Conservation (phyloP, 352 stramenopile species). For the Elongisporangium prolatum region DNA sequence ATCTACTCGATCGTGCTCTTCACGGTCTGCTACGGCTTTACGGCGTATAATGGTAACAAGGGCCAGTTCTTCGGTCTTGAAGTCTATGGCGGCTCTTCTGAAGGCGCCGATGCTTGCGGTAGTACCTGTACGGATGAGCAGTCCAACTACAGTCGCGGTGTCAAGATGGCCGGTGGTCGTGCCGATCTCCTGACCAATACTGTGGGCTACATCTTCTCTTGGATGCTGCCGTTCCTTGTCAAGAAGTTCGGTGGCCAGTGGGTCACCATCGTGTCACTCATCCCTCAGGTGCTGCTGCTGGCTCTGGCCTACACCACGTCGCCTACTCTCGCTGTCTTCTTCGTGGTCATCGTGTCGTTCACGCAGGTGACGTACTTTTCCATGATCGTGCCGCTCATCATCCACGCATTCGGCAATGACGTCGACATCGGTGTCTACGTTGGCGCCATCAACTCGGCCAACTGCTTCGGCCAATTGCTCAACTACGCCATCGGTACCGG, state of each 20-base stretch:
- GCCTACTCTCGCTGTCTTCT: constrained; percentile 24
- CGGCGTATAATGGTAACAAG: too few species aligned
- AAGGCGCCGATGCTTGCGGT: too few species aligned
- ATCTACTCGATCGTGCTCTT: constrained; percentile 37
- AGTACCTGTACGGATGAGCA: constrained; percentile 34
- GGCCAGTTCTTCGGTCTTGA: too few species aligned
- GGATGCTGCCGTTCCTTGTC: constrained; percentile 34
- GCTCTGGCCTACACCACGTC: constrained; percentile 33
- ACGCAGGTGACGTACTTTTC: constrained; percentile 42
- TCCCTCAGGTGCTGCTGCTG: constrained; percentile 41
- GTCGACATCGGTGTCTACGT: constrained; percentile 43
- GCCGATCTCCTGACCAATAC: constrained; percentile 36
- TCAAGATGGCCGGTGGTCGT: constrained; percentile 33
- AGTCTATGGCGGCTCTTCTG: too few species aligned
- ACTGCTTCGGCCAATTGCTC: too few species aligned
- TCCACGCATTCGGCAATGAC: constrained; percentile 37
- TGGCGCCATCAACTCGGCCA: too few species aligned
- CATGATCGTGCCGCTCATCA: constrained; percentile 39
- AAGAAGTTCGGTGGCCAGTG: constrained; percentile 25
- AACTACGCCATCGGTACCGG: too few species aligned
- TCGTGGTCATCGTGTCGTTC: constrained; percentile 36
- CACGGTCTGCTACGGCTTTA: constrained; percentile 35
- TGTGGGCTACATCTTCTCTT: constrained; percentile 41
- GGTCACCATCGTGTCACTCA: constrained; percentile 21
- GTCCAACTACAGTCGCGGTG: constrained; percentile 33